phyloP scores from a whole-genome alignment of 179 eudicot species.

The Carnegiea gigantea region DNA sequence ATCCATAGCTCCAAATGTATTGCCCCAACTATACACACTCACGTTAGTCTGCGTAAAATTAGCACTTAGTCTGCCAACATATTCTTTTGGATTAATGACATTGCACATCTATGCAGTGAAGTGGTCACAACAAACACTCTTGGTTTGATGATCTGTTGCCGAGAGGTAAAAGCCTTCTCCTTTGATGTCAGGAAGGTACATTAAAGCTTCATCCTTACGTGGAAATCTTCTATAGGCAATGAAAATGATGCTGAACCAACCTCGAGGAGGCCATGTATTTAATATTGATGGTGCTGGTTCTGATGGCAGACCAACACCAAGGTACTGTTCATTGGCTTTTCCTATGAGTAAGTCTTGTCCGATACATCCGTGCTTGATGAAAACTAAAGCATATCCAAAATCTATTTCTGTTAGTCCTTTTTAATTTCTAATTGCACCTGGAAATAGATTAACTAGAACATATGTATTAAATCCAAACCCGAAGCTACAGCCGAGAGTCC shows the following conservation, averaged over 20 bases:
- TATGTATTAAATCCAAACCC: no score
- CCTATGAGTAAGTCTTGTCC: neutral
- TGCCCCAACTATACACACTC: slow-evolving; percentile 9
- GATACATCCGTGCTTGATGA: neutral
- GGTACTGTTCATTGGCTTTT: slow-evolving; percentile 35
- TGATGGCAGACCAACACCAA: slow-evolving; percentile 98
- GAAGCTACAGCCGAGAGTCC: no score
- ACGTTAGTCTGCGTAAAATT: neutral
- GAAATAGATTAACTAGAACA: neutral
- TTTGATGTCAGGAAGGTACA: neutral
- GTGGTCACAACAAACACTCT: slow-evolving; percentile 96
- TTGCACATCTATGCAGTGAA: slow-evolving; percentile 58
- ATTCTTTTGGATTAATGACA: neutral
- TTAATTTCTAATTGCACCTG: neutral
- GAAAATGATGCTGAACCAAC: slow-evolving; percentile 83
- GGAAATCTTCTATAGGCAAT: slow-evolving; percentile 58
- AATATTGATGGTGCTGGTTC: slow-evolving; percentile 99
- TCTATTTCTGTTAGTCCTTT: neutral
- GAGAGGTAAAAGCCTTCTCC: slow-evolving; percentile 60
- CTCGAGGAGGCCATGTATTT: slow-evolving; percentile 87
- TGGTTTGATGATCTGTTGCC: slow-evolving; percentile 96
- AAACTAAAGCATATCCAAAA: neutral
- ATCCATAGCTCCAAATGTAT: neutral
- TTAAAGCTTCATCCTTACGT: neutral
- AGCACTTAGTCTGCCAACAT: slow-evolving; percentile 2